Evolutionary conservation across 1,284 basidiomycete genomes (phyloP).

Genomic region (Trichosporon faecale): DNA sequence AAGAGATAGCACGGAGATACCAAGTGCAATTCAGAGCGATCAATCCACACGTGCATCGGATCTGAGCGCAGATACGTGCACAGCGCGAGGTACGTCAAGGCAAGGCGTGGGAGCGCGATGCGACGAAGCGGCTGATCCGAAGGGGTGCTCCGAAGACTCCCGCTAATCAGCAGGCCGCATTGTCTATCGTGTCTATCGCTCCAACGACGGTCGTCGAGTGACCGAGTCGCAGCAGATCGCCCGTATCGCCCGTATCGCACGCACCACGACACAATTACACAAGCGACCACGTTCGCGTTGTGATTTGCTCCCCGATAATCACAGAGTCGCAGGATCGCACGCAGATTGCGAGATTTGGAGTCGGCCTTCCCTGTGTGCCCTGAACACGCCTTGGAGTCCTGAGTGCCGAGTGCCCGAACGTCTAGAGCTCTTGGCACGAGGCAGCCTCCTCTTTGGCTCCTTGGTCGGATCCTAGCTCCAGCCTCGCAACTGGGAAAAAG

Average conservation of each 20-base stretch:
- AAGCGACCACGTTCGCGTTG: not conserved
- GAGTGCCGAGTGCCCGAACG: not conserved
- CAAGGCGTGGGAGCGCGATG: not conserved
- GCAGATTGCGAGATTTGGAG: not conserved
- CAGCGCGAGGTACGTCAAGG: not conserved
- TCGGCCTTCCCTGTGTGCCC: not conserved
- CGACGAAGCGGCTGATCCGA: not conserved
- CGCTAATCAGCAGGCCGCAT: not conserved
- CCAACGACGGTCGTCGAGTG: not conserved
- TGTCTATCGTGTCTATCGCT: not conserved
- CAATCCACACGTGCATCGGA: not conserved
- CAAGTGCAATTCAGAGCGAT: not conserved
- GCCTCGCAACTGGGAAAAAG: not conserved
- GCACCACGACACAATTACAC: too few relatives aligned
- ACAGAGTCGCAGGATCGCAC: constrained; percentile 2
- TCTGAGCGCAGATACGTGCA: not conserved
- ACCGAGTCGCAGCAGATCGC: not conserved
- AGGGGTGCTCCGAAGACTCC: not conserved
- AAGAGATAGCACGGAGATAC: not conserved
- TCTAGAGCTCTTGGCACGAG: not conserved
- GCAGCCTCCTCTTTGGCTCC: not conserved
- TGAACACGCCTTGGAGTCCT: not conserved
- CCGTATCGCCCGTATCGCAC: not conserved
- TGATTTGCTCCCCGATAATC: not conserved
- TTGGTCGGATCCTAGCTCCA: not conserved